A percentile compares a stretch with the other conserved stretches of the same genome.
Conservation (phyloP, 2,329 filamentous ascomycete genomes). For the Eutypella sp. region DNA sequence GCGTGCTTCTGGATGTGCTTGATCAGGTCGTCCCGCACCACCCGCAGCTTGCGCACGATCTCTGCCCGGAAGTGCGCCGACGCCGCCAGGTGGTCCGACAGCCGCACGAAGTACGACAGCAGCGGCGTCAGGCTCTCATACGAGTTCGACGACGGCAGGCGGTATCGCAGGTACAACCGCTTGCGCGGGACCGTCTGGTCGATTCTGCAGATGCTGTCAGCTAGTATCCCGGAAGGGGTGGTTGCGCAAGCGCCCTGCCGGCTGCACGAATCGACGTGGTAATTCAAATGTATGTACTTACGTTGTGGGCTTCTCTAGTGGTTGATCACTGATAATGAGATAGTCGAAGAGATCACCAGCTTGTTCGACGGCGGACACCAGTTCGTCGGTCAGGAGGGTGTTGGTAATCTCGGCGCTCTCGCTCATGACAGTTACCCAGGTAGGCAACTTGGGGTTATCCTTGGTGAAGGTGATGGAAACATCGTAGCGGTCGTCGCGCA, state of each 20-base stretch:
- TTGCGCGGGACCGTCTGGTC: constrained; percentile 83
- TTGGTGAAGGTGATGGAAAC: constrained; percentile 89
- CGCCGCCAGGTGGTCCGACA: constrained; percentile 76
- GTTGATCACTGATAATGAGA: constrained; percentile 85
- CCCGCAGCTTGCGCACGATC: constrained; percentile 78
- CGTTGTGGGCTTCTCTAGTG: constrained; percentile 79
- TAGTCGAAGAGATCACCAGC: constrained; percentile 82
- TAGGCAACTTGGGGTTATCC: constrained; percentile 83
- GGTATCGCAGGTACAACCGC: constrained; percentile 74
- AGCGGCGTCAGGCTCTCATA: constrained; percentile 66
- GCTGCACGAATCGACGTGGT: too few species aligned
- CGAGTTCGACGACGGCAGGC: constrained; percentile 59
- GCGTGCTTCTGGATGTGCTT: constrained; percentile 72
- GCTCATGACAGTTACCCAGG: constrained; percentile 91
- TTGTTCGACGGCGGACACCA: constrained; percentile 71
- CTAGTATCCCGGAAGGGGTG: too few species aligned
- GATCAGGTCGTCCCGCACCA: constrained; percentile 74
- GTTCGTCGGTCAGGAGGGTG: constrained; percentile 77
- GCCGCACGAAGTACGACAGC: constrained; percentile 74
- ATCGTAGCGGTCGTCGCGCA: constrained; percentile 92
- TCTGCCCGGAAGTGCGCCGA: constrained; percentile 83
- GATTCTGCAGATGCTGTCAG: constrained; percentile 48
- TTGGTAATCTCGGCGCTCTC: constrained; percentile 96
- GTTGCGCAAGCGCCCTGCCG: background rate
- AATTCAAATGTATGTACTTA: constrained; percentile 42